Evolutionary conservation across 2,329 filamentous ascomycete genomes (phyloP).

Genomic region (Pseudocercospora crystallina): DNA sequence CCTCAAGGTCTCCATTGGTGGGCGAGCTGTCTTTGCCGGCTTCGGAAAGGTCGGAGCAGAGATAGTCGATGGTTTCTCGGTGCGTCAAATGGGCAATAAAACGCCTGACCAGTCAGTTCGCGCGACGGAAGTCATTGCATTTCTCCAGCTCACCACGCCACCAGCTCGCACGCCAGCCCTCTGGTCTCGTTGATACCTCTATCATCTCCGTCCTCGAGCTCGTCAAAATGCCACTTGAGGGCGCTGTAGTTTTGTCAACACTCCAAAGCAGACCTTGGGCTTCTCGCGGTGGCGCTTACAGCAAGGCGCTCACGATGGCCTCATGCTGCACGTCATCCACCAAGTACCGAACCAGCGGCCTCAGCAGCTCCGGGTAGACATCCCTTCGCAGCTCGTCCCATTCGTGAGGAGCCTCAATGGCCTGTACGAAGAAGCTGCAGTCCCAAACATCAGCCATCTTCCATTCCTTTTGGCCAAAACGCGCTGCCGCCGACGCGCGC

Average conservation of each 20-base stretch:
- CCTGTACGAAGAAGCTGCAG: constrained; percentile 61
- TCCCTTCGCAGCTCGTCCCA: constrained; percentile 74
- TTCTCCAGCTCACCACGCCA: constrained; percentile 56
- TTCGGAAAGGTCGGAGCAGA: constrained; percentile 68
- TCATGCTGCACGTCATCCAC: constrained; percentile 64
- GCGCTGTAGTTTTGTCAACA: constrained; percentile 50
- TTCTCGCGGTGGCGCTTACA: constrained; percentile 50
- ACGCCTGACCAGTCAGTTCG: constrained; percentile 44
- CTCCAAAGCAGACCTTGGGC: neutral
- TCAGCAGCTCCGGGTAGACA: constrained; percentile 56
- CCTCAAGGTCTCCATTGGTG: constrained; percentile 22
- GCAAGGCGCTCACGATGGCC: constrained; percentile 68
- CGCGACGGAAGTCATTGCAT: neutral
- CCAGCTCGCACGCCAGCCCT: constrained; percentile 74
- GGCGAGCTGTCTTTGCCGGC: constrained; percentile 13
- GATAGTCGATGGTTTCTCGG: constrained; percentile 70
- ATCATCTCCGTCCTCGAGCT: constrained; percentile 59
- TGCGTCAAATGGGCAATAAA: constrained; percentile 71
- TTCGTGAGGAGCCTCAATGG: constrained; percentile 63
- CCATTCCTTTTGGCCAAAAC: constrained; percentile 5
- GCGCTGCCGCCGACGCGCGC: constrained; percentile 4
- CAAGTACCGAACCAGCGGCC: constrained; percentile 66
- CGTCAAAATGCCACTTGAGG: constrained; percentile 71
- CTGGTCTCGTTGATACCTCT: constrained; percentile 67
- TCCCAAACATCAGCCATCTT: constrained; percentile 11